Evolutionary conservation across 768 basidiomycete species (phyloP).

Genomic region (Russula earlei): DNA sequence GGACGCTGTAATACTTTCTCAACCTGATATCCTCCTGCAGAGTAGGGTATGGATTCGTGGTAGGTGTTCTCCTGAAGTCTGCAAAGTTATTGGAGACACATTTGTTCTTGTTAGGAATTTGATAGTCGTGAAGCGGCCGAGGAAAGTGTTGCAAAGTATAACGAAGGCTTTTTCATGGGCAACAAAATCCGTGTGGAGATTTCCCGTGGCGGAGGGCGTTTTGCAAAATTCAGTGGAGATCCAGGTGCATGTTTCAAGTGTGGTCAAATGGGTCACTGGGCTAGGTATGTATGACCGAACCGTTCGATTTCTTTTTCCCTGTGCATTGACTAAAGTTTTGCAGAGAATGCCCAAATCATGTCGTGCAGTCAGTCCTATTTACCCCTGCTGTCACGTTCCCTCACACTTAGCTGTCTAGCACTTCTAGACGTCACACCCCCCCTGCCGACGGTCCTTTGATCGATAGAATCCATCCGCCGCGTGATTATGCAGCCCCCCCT

Average conservation of each 20-base stretch:
- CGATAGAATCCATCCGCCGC: conserved; percentile 44
- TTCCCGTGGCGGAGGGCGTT: conserved; percentile 75
- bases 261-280: conserved; percentile 82
- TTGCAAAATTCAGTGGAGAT: conserved; percentile 74
- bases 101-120: conserved; percentile 54
- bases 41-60: conserved; percentile 85
- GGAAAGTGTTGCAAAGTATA: conserved; percentile 79
- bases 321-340: conserved; percentile 1
- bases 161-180: conserved; percentile 87
- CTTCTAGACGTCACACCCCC: conserved; percentile 27
- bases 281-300: conserved; percentile 51
- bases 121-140: conserved; percentile 73
- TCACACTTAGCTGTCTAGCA: conserved; percentile 32
- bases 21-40: conserved; percentile 32
- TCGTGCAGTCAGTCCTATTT: conserved; percentile 37
- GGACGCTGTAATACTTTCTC: not conserved
- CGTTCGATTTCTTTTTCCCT: not conserved
- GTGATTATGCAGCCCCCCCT: conserved; percentile 41
- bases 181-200: conserved; percentile 85
- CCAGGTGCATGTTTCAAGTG: conserved; percentile 87
- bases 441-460: conserved; percentile 42
- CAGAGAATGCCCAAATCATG: conserved; percentile 65
- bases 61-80: conserved; percentile 35
- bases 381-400: not conserved
- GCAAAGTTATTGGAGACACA: not conserved